Conservation (phyloP, 129 eudicot genomes). For the Chrysanthemum seticuspe region DNA sequence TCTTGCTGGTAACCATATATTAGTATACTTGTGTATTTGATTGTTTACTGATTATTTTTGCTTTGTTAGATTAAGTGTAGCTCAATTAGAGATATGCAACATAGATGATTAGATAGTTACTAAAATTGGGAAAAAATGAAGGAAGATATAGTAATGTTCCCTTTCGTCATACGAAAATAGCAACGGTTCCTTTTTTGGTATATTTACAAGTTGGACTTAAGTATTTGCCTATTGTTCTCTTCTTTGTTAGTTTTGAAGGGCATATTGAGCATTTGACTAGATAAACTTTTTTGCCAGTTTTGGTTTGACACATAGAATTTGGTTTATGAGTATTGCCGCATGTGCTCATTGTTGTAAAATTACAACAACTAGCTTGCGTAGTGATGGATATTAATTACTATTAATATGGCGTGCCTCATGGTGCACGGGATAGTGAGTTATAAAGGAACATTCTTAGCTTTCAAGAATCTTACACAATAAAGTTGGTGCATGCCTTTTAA, state of each 20-base stretch:
- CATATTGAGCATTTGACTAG: too few relatives aligned
- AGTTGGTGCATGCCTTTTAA: slow-evolving; percentile 7
- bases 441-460: slow-evolving; percentile 7
- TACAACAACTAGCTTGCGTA: too few relatives aligned
- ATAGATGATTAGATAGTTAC: not conserved
- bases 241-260: too few relatives aligned
- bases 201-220: too few relatives aligned
- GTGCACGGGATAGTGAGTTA: not conserved
- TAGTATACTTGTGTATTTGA: not conserved
- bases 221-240: too few relatives aligned
- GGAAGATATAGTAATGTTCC: not conserved
- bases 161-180: not conserved
- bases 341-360: too few relatives aligned
- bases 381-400: too few relatives aligned
- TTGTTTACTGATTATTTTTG: not conserved
- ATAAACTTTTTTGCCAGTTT: too few relatives aligned
- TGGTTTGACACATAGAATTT: too few relatives aligned
- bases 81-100: not conserved
- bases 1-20: slow-evolving; percentile 57
- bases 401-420: too few relatives aligned
- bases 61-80: not conserved
- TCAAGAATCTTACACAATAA: not conserved
- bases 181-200: not conserved
- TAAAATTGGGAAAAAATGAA: not conserved
- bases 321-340: too few relatives aligned